Base-by-base conservation (phyloP, 2,329 filamentous ascomycete species). In the Sarocladium brachiariae region DNA sequence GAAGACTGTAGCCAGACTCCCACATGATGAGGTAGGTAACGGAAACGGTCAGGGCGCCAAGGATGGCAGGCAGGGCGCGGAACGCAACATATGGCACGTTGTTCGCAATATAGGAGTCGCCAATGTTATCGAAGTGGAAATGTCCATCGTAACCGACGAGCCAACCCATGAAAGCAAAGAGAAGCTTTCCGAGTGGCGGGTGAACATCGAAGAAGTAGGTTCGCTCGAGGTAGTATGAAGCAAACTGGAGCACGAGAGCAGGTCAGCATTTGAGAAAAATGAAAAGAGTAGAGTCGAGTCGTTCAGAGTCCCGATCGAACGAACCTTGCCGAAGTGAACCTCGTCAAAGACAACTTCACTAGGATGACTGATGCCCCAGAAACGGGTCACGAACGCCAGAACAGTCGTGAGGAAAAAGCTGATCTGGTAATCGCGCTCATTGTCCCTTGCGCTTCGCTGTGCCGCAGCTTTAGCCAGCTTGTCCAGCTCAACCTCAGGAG, bases 121-220 rank as follows among this genome's bases (percentile, higher is more conserved):
- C 93, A 68, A 99, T 99, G 74, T 97, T 99, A 61, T 99, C 93
- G 70, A 99, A 99, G 65, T 96, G 83, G 73, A 97, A 99, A 65
- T 91, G 84, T 59, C 93, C 93, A 72, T 97, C 89, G 69, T 95
- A 99, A 63, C 93, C 93, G 50, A 97, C 88, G 50, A 97, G 80
- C 93, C 93, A 99, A 66, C 93, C 93, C 72, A 96, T 90, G 57
- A 96, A 82, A 59, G 91, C 93, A 66, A 97, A 97, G 48, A 99
- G 84, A 54, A 99, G 89, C 77, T 99, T 99, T 70, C 89, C 93
- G 61, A 99, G 95, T 14, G 93, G 93, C 59, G 93, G 93, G 69
- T 99, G 93, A 51, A 99, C 93, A 74, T 99, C 93, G 83, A 99
- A 99, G 78, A 99, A 99, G 76, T 97, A 99, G 55, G 90, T 96